Evolutionary conservation across 2,329 filamentous ascomycete species (phyloP), one percentile per base, ranked within the genome.

Genomic region (Onygena corvina): DNA sequence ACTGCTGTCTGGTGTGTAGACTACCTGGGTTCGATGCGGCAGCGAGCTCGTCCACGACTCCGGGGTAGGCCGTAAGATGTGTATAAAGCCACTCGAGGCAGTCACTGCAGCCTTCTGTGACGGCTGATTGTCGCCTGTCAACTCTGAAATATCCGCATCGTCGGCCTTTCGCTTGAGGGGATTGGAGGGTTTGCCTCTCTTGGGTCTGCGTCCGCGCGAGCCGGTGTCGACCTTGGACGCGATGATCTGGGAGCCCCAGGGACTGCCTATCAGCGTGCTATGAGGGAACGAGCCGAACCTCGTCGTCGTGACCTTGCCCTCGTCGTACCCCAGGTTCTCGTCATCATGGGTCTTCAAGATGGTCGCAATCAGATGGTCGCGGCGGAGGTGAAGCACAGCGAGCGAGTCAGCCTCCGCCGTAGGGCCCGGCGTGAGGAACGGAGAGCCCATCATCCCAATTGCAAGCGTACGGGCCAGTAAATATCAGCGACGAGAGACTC

Each of bases 181-280:
- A 14, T 46, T 18, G 11, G 34, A 14, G 3, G 4, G 33, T 31
- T 50, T 52, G 42, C 18, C 53, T 77, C 63, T 65, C 48, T 71
- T 70, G 12, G 71, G 65, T 63, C 81, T 81, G 47, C 84, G 77
- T 29, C 87, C 87, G 58, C 88, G 75, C n/a, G 87, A 92, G 9
- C 89, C 88, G 0, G 89, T 95, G 60, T 95, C 86, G 50, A 95
- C 88, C 27, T 83, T 79, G 1, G 88, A 94, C 5, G 92, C 92
- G 42, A 86, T 77, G 18, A 96, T 81, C 64, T 96, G 92, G 4
- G 85, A 87, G 23, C 92, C 92, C 90, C 90, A 96, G 35, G 86
- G 84, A 48, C 88, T 73, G 3, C 79, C 74, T 49, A 94, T 76
- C 40, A 90, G 68, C 0, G 85, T 89, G 8, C 77, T 83, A 62